Evolutionary conservation across 179 eudicot species (phyloP), one percentile per base, ranked within the genome.

Genomic region (Amaranthus tricolor): DNA sequence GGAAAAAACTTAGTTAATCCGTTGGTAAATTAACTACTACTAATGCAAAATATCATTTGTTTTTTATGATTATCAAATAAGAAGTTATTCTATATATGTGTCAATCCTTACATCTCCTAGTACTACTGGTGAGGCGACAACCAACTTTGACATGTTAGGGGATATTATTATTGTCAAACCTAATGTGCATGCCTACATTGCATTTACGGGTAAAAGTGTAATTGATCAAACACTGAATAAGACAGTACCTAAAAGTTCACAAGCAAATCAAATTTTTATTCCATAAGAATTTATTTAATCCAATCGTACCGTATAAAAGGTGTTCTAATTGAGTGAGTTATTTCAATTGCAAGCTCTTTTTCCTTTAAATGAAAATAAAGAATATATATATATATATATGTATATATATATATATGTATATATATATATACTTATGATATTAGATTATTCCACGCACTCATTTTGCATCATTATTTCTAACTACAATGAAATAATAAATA

Each of bases 121-220:
- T 31, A 31, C 68, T 40, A 31, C 50, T 11, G 49, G 68, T 43
- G 17, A 49, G 50, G 50, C 10, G 16, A 64, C 45, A 40, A 17
- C 48, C 66, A 20, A 7, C 21, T 62, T 62, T 62, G 68, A 19
- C 5, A 64, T 64, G 15, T 64, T 64, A 50, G 50, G 49, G 68
- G 68, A 31, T 31, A 31, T 31, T 31, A 31, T 31, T 31, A 31
- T 31, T 31, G 40, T 31, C 40, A 3, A 31, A 31, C 40, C 40
- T 31, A 2, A 31, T 31, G 40, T 3, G 31, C 0, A 24, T 24
- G 31, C 7, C n/a, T 24, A 10, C 68, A 63, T 43, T 63, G 66
- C 16, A 62, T 62, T 62, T 62, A n/a, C 66, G 49, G 49, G 66
- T 62, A 62, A 62, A 62, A 62, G 66, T 5, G 48, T 62, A 62